phyloP scores from a whole-genome alignment of 352 stramenopile genomes.

The Pythium phragmitis region DNA sequence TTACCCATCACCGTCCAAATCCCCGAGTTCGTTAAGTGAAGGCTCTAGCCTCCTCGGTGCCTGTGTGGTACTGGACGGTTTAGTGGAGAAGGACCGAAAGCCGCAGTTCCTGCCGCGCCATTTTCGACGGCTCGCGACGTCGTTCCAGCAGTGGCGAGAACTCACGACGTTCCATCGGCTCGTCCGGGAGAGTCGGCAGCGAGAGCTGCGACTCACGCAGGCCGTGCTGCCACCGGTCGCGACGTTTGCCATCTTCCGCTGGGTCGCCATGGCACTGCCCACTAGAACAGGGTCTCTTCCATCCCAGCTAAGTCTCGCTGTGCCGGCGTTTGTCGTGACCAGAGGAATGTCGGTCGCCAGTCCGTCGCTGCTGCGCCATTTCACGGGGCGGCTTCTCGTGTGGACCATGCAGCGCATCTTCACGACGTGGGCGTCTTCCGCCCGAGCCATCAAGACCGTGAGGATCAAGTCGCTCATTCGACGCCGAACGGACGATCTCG shows the following conservation, averaged over 20 bases:
- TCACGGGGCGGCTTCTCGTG: conserved; percentile 17
- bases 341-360: conserved; percentile 12
- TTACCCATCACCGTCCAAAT: conserved; percentile 1
- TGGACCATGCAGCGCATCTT: conserved; percentile 28
- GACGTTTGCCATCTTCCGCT: conserved; percentile 48
- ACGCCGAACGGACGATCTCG: conserved; percentile 29
- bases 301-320: conserved; percentile 22
- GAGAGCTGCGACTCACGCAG: conserved; percentile 28
- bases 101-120: not conserved
- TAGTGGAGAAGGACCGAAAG: not conserved
- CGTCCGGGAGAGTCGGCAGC: conserved; percentile 26
- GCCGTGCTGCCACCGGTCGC: conserved; percentile 31
- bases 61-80: too few relatives aligned
- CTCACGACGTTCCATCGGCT: conserved; percentile 35
- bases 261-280: conserved; percentile 40
- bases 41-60: too few relatives aligned
- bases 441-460: conserved; percentile 12
- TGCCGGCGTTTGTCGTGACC: conserved; percentile 35
- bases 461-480: conserved; percentile 30
- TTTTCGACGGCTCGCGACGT: conserved; percentile 34
- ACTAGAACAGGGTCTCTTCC: conserved; percentile 13
- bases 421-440: conserved; percentile 15
- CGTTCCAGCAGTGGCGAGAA: conserved; percentile 50
- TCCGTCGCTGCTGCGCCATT: conserved; percentile 12
- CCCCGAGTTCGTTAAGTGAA: too few relatives aligned